phyloP scores from a whole-genome alignment of 1,139 yeast genomes.

The Nakaseomyces uthaithaninus region DNA sequence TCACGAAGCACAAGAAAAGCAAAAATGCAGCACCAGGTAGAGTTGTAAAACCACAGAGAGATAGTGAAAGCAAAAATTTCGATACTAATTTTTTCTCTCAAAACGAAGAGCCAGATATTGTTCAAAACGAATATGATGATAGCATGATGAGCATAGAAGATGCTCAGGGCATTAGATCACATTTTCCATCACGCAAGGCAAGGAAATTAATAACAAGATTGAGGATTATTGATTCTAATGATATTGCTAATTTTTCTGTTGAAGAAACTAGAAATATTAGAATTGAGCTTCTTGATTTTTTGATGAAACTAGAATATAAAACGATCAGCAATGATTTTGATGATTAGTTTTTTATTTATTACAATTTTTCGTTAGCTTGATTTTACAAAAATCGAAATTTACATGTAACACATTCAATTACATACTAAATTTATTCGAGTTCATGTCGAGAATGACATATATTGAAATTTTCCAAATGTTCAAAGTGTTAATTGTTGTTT shows the following conservation, averaged over 20 bases:
- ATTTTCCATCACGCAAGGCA: conserved; percentile 21
- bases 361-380: too few species aligned
- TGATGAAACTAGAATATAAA: conserved; percentile 22
- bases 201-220: conserved; percentile 18
- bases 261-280: conserved; percentile 23
- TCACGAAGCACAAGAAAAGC: not conserved
- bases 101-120: not conserved
- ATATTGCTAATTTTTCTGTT: conserved; percentile 15
- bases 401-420: too few species aligned
- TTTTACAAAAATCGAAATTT: too few species aligned
- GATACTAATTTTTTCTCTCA: too few species aligned
- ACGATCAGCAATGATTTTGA: conserved; percentile 8
- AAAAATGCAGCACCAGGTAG: not conserved
- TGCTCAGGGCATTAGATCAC: conserved; percentile 14
- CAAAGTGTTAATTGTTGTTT: too few species aligned
- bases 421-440: too few species aligned
- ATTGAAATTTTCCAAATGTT: too few species aligned
- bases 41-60: too few species aligned
- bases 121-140: conserved; percentile 7
- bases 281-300: conserved; percentile 22
- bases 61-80: too few species aligned
- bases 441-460: too few species aligned
- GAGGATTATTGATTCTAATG: conserved; percentile 15
- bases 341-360: too few species aligned
- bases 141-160: conserved; percentile 10